Percentiles rank a stretch among this genome's conserved stretches.
phyloP scores from a whole-genome alignment of 2,329 filamentous ascomycete species.

The Mariannaea sp. region DNA sequence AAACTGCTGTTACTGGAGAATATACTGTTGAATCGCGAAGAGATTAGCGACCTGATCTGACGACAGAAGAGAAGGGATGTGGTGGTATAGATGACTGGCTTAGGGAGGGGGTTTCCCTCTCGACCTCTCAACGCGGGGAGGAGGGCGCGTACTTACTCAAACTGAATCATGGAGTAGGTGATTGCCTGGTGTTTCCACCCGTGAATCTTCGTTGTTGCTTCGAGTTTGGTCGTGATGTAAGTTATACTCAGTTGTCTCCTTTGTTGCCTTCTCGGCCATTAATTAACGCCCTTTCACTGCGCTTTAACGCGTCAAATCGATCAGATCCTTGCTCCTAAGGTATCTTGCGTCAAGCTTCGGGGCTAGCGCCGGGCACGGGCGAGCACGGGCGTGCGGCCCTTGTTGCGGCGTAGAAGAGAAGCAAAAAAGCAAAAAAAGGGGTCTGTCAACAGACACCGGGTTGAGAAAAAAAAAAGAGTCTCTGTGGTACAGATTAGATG shows the following conservation, averaged over 20 bases:
- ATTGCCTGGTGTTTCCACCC: slow-evolving; percentile 15
- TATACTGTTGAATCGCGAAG: slow-evolving; percentile 25
- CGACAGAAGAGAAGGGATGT: slow-evolving; percentile 9
- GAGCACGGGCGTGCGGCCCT: slow-evolving; percentile 31
- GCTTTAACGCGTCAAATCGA: slow-evolving; percentile 30
- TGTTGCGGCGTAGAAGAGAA: slow-evolving; percentile 27
- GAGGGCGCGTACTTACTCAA: slow-evolving; percentile 36
- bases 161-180: slow-evolving; percentile 33
- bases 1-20: slow-evolving; percentile 36
- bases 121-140: background rate
- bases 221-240: slow-evolving; percentile 3
- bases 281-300: slow-evolving; percentile 19
- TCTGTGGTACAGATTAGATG: slow-evolving; percentile 20
- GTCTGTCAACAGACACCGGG: too few relatives aligned
- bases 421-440: slow-evolving; percentile 23
- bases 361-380: slow-evolving; percentile 37
- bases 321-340: slow-evolving; percentile 38
- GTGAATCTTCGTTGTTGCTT: slow-evolving; percentile 10
- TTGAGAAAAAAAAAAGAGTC: slow-evolving; percentile 10
- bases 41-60: slow-evolving; percentile 21
- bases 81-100: slow-evolving; percentile 1
- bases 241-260: slow-evolving; percentile 24
- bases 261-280: slow-evolving; percentile 18
- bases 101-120: too few relatives aligned
- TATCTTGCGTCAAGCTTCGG: slow-evolving; percentile 32